These are phyloP conservation scores for Dimargaris cristalligena DNA, from an alignment of 192 early-diverging fungal species.

Conservation along the genomic window DNA sequence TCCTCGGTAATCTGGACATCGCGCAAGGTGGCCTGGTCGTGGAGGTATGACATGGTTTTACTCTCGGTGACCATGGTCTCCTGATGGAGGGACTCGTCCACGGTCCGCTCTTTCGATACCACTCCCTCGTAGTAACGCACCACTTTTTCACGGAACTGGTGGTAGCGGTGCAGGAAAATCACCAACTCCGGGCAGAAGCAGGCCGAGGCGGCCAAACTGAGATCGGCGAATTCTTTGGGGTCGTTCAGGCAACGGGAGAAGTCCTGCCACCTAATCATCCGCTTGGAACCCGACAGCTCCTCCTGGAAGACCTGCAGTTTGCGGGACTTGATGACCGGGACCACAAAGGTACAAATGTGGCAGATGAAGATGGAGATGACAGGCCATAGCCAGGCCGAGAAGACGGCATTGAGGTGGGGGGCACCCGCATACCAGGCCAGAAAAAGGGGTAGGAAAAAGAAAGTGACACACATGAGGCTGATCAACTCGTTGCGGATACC, in stretches of 20 bases:
- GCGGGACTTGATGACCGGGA: not conserved
- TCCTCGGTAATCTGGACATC: not conserved
- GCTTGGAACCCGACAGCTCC: not conserved
- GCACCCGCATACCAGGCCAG: conserved; percentile 22
- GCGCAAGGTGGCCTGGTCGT: not conserved
- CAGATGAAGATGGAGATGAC: not conserved
- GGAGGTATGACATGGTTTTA: not conserved
- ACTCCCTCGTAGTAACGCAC: not conserved
- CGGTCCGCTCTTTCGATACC: not conserved
- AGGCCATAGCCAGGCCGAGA: not conserved
- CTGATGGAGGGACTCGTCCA: not conserved
- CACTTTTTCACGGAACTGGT: conserved; percentile 13
- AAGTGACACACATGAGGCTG: conserved; percentile 25
- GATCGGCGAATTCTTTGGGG: conserved; percentile 14
- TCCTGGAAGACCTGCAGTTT: not conserved
- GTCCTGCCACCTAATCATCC: not conserved
- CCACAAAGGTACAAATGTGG: not conserved
- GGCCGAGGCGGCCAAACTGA: conserved; percentile 18
- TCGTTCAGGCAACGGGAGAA: conserved; percentile 19
- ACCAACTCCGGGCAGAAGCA: conserved; percentile 25
- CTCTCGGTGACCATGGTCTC: not conserved
- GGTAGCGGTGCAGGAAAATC: conserved; percentile 22
- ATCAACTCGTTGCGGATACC: conserved; percentile 39
- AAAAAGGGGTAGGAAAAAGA: conserved; percentile 20
- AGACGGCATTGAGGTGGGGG: not conserved